Base-by-base conservation (phyloP, 768 basidiomycete species). In the Naematelia aurantialba region DNA sequence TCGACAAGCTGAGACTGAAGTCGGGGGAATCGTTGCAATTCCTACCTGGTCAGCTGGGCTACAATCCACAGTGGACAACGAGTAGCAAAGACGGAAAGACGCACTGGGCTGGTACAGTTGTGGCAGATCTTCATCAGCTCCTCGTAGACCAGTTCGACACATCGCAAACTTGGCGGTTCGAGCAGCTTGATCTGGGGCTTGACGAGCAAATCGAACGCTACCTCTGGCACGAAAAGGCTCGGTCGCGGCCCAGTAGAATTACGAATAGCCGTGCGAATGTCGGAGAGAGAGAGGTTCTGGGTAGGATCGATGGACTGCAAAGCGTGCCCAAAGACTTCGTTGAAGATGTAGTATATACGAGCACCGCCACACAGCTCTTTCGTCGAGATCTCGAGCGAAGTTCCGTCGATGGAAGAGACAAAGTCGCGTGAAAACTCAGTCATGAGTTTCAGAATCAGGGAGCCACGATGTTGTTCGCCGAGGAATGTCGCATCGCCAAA, bases 91-190 rank as follows among this genome's bases (percentile, higher is more conserved):
- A 31, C 13, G 24, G 19, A n/a, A 19, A 27, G 24, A 78, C 85
- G 73, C 72, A 93, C 92, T 52, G 83, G 76, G 75, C 89, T 89
- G 2, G 94, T 96, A 79, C 94, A 97, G 72, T 94, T 98, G 75
- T 99, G 96, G 78, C 96, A 98, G 47, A 99, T 93, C 81, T 98
- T 98, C 65, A 99, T 97, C 55, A 99, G 80, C 78, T 99, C 96
- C 77, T 99, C 96, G 75, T 99, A 99, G 5, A 99, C 96, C 68
- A 99, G 79, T 76, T 98, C 96, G 19, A 98, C 96, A 67, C 96
- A 99, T 45, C 96, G 83, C 78, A 96, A 77, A 79, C 90, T 91
- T 13, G 96, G 96, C 11, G 90, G 85, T 77, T 98, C 94, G 51
- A 99, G 79, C 22, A 98, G 81, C 79, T 96, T 93, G 76, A 99